phyloP scores from a whole-genome alignment of 345 rosid genomes.

The Clausena lansium region DNA sequence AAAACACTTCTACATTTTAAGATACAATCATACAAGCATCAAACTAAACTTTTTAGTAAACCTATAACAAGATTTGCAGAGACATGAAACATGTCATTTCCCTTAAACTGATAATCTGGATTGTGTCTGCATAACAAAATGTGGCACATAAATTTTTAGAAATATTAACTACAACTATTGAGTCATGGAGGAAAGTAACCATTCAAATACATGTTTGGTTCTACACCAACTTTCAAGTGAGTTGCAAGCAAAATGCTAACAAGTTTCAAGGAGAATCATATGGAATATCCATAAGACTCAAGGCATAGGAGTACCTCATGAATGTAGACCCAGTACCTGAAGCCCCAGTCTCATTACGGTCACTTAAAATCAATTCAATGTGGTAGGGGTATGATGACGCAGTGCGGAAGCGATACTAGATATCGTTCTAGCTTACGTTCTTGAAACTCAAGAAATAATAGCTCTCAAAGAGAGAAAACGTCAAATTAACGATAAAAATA shows the following conservation, averaged over 20 bases:
- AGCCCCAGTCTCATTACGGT: not conserved
- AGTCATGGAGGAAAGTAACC: not conserved
- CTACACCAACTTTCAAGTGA: not conserved
- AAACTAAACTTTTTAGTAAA: not conserved
- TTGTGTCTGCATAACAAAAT: not conserved
- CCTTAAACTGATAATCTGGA: not conserved
- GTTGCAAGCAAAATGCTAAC: not conserved
- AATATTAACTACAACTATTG: constrained; percentile 1
- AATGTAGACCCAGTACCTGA: not conserved
- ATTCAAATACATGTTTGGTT: not conserved
- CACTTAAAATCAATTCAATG: not conserved
- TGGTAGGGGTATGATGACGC: no score
- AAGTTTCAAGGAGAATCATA: not conserved
- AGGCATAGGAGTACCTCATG: not conserved
- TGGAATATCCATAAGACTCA: not conserved
- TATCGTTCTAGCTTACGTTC: no score
- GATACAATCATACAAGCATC: not conserved
- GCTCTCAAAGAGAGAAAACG: no score
- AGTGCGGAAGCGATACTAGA: no score
- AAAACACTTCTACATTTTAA: not conserved
- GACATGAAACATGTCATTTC: not conserved
- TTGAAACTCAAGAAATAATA: no score
- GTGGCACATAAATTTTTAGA: not conserved
- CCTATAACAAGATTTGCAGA: not conserved
- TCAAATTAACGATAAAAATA: no score